Percentiles rank a stretch among this genome's conserved stretches.
Evolutionary conservation across 176 grass and related monocot genomes (phyloP).

Genomic region (Aechmea fasciata): DNA sequence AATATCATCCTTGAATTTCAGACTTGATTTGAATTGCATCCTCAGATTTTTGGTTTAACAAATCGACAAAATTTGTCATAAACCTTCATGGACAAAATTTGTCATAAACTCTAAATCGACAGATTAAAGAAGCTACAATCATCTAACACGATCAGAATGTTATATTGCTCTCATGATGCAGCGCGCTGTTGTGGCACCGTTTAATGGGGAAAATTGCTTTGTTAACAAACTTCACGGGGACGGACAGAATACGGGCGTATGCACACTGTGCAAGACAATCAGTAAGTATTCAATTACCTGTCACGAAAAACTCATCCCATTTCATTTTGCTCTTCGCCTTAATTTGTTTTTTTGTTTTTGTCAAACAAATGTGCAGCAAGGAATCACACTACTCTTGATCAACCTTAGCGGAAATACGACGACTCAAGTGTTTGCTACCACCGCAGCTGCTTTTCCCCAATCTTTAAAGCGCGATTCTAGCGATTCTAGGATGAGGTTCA

Average conservation of each 20-base stretch:
- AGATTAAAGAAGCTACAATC: too few species aligned
- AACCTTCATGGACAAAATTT: too few species aligned
- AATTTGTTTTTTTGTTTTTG: not conserved
- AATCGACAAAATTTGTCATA: constrained; percentile 1
- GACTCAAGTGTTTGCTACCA: constrained; percentile 20
- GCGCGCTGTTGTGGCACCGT: constrained; percentile 76
- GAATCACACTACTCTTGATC: constrained; percentile 69
- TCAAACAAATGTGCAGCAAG: constrained; percentile 24
- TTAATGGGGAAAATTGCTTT: constrained; percentile 70
- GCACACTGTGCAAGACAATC: constrained; percentile 60
- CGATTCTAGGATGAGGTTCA: constrained; percentile 19
- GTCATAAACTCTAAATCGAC: too few species aligned
- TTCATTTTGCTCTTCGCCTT: not conserved
- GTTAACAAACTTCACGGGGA: constrained; percentile 33
- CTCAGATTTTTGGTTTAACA: too few species aligned
- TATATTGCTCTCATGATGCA: constrained; percentile 11
- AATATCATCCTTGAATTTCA: too few species aligned
- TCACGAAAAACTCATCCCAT: not conserved
- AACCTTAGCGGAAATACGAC: constrained; percentile 56
- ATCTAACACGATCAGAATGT: not conserved
- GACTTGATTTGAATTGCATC: too few species aligned
- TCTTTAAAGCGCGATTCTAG: not conserved
- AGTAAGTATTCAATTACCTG: constrained; percentile 29
- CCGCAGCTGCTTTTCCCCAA: constrained; percentile 5
- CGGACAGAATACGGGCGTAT: constrained; percentile 44